A percentile compares a stretch with the other conserved stretches of the same genome.
phyloP scores from a whole-genome alignment of 768 basidiomycete species.

The Terana coerulea region DNA sequence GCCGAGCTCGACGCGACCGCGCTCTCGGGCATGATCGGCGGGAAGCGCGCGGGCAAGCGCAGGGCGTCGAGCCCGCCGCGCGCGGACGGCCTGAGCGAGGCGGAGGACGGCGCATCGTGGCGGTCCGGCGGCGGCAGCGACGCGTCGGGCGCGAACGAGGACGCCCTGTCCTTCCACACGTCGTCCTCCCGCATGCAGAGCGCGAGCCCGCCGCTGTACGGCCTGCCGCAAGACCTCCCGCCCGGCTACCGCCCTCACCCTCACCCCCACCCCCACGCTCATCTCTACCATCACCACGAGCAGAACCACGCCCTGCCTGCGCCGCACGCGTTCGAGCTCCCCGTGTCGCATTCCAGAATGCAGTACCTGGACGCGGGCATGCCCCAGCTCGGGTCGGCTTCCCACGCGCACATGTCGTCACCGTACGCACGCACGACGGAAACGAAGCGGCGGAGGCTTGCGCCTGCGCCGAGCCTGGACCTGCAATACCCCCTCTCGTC shows the following conservation, averaged over 20 bases:
- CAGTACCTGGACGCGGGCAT: not conserved
- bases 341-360: not conserved
- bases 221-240: not conserved
- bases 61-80: slow-evolving; percentile 8
- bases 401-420: not conserved
- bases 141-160: slow-evolving; percentile 1
- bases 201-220: slow-evolving; percentile 4
- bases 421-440: not conserved
- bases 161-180: not conserved
- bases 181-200: slow-evolving; percentile 4
- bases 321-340: not conserved
- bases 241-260: not conserved
- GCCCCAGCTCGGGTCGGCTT: not conserved
- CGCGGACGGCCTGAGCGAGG: slow-evolving; percentile 4
- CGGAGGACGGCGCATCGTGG: slow-evolving; percentile 6
- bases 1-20: slow-evolving; percentile 2
- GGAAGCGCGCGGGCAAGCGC: slow-evolving; percentile 10
- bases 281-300: too few species aligned
- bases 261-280: too few species aligned
- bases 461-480: slow-evolving; percentile 4
- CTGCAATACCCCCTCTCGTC: not conserved
- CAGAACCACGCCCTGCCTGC: not conserved
- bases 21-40: slow-evolving; percentile 1
- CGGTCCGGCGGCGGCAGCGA: slow-evolving; percentile 6
- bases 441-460: slow-evolving; percentile 12